Evolutionary conservation across 345 rosid species (phyloP).

Genomic region (Syzygium jambos): DNA sequence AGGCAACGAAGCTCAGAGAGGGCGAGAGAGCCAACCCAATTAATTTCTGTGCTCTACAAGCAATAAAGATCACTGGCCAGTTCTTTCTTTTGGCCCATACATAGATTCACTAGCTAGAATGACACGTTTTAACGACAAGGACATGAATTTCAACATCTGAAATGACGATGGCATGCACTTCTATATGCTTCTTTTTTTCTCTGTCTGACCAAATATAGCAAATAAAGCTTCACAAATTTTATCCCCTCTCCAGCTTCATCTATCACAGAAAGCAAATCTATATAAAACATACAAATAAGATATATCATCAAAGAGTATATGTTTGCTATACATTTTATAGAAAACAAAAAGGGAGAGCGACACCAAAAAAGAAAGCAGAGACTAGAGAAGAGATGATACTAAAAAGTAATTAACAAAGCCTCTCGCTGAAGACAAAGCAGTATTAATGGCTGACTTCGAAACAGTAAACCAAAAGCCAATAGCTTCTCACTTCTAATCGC

Average conservation of each 20-base stretch:
- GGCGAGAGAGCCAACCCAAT: not conserved
- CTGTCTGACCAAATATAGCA: not conserved
- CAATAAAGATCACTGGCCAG: not conserved
- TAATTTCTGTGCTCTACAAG: not conserved
- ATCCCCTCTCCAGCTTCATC: not conserved
- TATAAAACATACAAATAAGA: conserved; percentile 1
- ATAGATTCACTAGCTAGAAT: not conserved
- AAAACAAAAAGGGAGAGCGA: not conserved
- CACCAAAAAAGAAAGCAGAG: not conserved
- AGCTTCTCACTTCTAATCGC: not conserved
- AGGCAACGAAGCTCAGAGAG: not conserved
- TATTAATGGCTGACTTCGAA: not conserved
- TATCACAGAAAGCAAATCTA: not conserved
- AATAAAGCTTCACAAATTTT: not conserved
- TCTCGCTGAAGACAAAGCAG: not conserved
- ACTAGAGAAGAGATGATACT: not conserved
- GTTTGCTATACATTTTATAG: conserved; percentile 26
- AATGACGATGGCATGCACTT: not conserved
- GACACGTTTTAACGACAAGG: not conserved
- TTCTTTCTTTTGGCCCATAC: not conserved
- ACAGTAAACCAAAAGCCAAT: not conserved
- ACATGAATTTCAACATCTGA: not conserved
- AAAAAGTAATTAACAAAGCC: conserved; percentile 1
- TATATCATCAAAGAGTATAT: conserved; percentile 12
- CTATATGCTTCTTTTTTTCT: not conserved